Conservation (phyloP, 495 filamentous ascomycete species). For the Cudoniella acicularis region DNA sequence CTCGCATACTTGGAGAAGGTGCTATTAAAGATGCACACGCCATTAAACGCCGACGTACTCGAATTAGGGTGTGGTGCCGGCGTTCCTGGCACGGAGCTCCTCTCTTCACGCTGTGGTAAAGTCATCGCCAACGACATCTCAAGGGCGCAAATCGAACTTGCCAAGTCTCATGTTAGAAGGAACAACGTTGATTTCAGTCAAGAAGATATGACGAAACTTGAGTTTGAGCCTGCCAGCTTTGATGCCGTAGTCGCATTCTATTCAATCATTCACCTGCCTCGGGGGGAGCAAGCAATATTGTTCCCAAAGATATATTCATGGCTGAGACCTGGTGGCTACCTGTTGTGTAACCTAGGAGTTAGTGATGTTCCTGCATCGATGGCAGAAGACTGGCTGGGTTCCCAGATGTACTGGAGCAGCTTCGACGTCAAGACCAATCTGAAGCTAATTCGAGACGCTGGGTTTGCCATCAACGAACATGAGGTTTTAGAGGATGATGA, state of each 20-base stretch:
- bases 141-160: slow-evolving; percentile 32
- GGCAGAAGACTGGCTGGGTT: slow-evolving; percentile 25
- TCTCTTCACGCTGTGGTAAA: slow-evolving; percentile 14
- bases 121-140: slow-evolving; percentile 42
- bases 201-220: slow-evolving; percentile 40
- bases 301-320: slow-evolving; percentile 32
- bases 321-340: slow-evolving; percentile 38
- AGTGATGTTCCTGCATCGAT: slow-evolving; percentile 18
- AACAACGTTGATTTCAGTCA: slow-evolving; percentile 24
- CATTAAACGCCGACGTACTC: slow-evolving; percentile 18
- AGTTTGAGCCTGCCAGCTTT: slow-evolving; percentile 29
- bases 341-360: slow-evolving; percentile 38
- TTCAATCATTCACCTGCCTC: slow-evolving; percentile 42
- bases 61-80: slow-evolving; percentile 42
- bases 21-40: neutral
- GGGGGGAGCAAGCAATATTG: slow-evolving; percentile 34
- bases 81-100: slow-evolving; percentile 31
- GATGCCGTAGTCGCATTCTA: slow-evolving; percentile 41
- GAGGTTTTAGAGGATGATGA: slow-evolving; percentile 26
- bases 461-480: slow-evolving; percentile 19
- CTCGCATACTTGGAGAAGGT: slow-evolving; percentile 20
- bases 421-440: slow-evolving; percentile 35
- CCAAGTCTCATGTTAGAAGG: slow-evolving; percentile 20
- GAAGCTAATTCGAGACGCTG: slow-evolving; percentile 38
- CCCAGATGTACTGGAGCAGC: slow-evolving; percentile 40